Evolutionary conservation across 495 filamentous ascomycete genomes (phyloP).

Genomic region (Chaetomium fimeti): DNA sequence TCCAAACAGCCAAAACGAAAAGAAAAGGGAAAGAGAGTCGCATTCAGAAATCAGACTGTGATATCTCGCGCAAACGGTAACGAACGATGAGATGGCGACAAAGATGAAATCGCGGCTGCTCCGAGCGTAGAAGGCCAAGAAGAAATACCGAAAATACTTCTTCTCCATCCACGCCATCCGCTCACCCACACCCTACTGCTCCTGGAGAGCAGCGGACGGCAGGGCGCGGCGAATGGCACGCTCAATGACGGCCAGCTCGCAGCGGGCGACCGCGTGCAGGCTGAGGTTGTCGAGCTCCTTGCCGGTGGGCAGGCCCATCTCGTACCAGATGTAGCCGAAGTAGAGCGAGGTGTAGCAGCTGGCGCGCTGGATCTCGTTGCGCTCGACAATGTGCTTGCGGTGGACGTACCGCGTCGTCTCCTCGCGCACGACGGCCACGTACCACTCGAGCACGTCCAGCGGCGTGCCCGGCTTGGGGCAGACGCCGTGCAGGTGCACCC

Average conservation of each 20-base stretch:
- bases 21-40: neutral
- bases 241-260: slow-evolving; percentile 46
- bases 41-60: slow-evolving; percentile 7
- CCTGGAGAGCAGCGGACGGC: neutral
- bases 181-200: neutral
- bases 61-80: neutral
- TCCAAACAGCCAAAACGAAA: neutral
- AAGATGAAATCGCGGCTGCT: neutral
- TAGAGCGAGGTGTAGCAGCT: slow-evolving; percentile 34
- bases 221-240: slow-evolving; percentile 35
- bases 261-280: slow-evolving; percentile 34
- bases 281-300: slow-evolving; percentile 36
- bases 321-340: slow-evolving; percentile 49
- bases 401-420: slow-evolving; percentile 38
- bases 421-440: slow-evolving; percentile 52
- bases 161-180: neutral
- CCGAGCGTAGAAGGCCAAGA: neutral
- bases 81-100: neutral
- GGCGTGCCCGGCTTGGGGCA: slow-evolving; percentile 42
- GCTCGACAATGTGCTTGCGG: slow-evolving; percentile 26
- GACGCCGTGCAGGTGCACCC: slow-evolving; percentile 45
- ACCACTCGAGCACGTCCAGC: slow-evolving; percentile 52
- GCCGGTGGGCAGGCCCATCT: slow-evolving; percentile 36
- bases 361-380: slow-evolving; percentile 36
- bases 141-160: neutral